Base-by-base conservation (phyloP, 257 asterid genomes). In the Ajuga chamaepitys region DNA sequence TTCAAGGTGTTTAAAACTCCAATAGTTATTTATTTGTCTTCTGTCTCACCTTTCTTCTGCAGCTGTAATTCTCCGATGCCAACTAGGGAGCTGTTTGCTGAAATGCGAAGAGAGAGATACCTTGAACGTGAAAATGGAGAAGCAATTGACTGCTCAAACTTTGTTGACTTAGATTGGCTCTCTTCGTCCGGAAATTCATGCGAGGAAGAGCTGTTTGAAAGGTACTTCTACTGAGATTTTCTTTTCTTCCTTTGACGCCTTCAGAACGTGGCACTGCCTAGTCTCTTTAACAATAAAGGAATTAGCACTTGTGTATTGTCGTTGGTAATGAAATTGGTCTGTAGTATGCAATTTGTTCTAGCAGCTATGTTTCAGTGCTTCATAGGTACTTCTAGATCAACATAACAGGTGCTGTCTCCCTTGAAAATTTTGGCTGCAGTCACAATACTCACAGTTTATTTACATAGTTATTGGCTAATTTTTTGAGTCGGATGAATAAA, bases 101-200 rank as follows among this genome's bases (percentile, higher is more conserved):
- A 84, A 47, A 76, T 80, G 62, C 91, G 80, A 53, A 81, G 83
- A 66, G 89, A 77, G 20, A 74, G 68, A 72, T 74, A 64, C 70
- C 75, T 80, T 46, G 88, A 89, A 62, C 85, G 74, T 72, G 95
- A 81, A 60, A 76, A 67, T 80, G 85, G 85, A 18, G 97, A 92
- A 58, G 64, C 84, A 34, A 68, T 72, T 70, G 98, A 92, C 78
- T 83, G 75, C 74, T 92, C 98, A 59, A 92, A 92, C 77, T 92
- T 92, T 75, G 89, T 92, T 53, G 95, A 92, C 83, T 75, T 92
- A 61, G 98, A 89, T 77, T 87, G 97, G 98, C 82, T 92, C 51
- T 92, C 98, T 63, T 92, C 98, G 40, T 83, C 95, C 61, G 95
- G 91, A 74, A 88, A 87, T 81, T 91, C 96, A 48, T 88, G 95